Percentiles rank a stretch among this genome's conserved stretches.
Evolutionary conservation across 2,329 filamentous ascomycete species (phyloP).

Genomic region (Cordyceps tenuipes): DNA sequence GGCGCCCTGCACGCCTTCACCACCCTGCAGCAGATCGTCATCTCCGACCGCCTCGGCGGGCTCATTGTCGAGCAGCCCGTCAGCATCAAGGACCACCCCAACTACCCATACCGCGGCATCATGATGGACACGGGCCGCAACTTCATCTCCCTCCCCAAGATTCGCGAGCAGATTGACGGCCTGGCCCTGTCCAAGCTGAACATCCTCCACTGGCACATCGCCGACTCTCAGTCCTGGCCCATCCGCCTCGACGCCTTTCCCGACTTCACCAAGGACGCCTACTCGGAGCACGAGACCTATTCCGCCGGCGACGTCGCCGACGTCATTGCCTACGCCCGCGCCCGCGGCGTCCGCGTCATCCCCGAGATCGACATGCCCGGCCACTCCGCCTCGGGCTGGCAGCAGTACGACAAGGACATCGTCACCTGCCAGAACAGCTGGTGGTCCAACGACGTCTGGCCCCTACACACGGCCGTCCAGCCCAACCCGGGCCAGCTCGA

Average conservation of each 20-base stretch:
- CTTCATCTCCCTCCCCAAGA: slow-evolving; percentile 42
- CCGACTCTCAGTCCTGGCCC: slow-evolving; percentile 48
- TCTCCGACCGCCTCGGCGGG: slow-evolving; percentile 34
- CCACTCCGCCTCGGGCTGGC: slow-evolving; percentile 47
- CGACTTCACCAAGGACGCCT: slow-evolving; percentile 45
- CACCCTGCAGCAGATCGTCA: slow-evolving; percentile 48
- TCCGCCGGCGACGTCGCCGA: slow-evolving; percentile 32
- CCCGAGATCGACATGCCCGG: slow-evolving; percentile 57
- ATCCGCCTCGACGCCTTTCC: slow-evolving; percentile 40
- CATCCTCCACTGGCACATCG: slow-evolving; percentile 48
- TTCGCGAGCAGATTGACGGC: slow-evolving; percentile 45
- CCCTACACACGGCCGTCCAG: slow-evolving; percentile 44
- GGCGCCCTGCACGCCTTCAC: slow-evolving; percentile 48
- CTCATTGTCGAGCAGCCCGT: slow-evolving; percentile 46
- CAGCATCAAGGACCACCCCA: slow-evolving; percentile 38
- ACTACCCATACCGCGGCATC: slow-evolving; percentile 46
- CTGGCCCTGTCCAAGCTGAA: slow-evolving; percentile 50
- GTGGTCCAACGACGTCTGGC: slow-evolving; percentile 52
- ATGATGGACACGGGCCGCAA: slow-evolving; percentile 49
- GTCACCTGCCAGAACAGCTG: slow-evolving; percentile 47
- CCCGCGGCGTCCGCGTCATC: slow-evolving; percentile 49
- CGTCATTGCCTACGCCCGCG: slow-evolving; percentile 41
- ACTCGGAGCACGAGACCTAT: slow-evolving; percentile 40
- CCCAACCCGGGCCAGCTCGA: slow-evolving; percentile 50
- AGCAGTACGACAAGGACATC: slow-evolving; percentile 47